Conservation (phyloP, 306 rosid genomes). For the Senna siamea region DNA sequence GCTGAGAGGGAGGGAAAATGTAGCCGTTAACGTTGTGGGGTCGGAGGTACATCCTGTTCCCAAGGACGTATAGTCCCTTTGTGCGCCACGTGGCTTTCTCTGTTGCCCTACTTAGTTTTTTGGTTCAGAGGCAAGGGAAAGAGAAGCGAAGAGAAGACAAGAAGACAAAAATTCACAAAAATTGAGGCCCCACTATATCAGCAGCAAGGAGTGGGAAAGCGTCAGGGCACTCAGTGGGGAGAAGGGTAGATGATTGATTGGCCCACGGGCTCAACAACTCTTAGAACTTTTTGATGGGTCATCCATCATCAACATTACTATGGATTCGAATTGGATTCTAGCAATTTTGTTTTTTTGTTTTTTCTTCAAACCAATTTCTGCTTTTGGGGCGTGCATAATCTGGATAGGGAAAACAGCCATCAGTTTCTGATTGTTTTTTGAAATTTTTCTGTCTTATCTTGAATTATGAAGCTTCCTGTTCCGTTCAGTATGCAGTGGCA, state of each 20-base stretch:
- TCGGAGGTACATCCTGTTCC: conserved; percentile 35
- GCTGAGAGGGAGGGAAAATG: conserved; percentile 32
- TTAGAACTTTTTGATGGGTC: conserved; percentile 35
- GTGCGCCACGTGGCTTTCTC: conserved; percentile 51
- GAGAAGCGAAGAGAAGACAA: conserved; percentile 20
- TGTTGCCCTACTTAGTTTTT: neutral
- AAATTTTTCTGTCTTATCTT: neutral
- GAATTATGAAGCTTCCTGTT: conserved; percentile 26
- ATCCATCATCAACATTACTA: conserved; percentile 23
- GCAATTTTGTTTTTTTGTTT: neutral
- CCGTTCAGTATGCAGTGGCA: conserved; percentile 11
- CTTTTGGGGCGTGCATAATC: conserved; percentile 26
- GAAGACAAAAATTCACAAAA: conserved; percentile 9
- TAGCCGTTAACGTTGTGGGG: conserved; percentile 72
- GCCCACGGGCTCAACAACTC: conserved; percentile 42
- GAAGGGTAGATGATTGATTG: conserved; percentile 10
- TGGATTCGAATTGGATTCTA: conserved; percentile 39
- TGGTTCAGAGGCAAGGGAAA: conserved; percentile 1
- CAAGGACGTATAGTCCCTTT: neutral
- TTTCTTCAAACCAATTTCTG: conserved; percentile 27
- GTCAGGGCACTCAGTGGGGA: neutral
- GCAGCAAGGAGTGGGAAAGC: conserved; percentile 13
- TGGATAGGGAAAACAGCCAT: neutral
- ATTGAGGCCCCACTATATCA: conserved; percentile 38
- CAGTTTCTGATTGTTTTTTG: neutral